Evolutionary conservation across 2,329 filamentous ascomycete species (phyloP).

Genomic region (Endocalyx cinctus): DNA sequence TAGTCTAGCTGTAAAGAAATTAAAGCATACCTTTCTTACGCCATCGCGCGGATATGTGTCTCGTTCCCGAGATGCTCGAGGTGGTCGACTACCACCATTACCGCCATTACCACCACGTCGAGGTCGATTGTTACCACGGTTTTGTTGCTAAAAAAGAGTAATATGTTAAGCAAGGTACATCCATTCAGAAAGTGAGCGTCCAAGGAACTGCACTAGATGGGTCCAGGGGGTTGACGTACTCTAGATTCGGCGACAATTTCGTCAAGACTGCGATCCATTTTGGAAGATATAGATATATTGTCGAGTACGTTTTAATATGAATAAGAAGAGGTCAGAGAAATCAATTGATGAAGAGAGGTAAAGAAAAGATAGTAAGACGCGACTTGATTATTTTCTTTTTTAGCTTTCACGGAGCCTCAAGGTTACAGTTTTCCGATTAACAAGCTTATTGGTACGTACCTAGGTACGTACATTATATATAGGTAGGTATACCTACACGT

Average conservation of each 20-base stretch:
- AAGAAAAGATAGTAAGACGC: too few relatives aligned
- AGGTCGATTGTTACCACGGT: constrained; percentile 21
- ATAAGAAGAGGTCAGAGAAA: not conserved
- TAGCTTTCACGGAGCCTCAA: too few relatives aligned
- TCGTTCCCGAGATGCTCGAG: constrained; percentile 38
- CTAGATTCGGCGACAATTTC: constrained; percentile 31
- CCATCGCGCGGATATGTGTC: constrained; percentile 67
- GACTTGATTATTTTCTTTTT: too few relatives aligned
- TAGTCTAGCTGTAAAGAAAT: not conserved
- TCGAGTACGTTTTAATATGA: not conserved
- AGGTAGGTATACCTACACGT: too few relatives aligned
- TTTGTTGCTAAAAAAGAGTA: constrained; percentile 18
- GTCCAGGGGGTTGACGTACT: constrained; percentile 18
- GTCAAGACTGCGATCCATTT: constrained; percentile 30
- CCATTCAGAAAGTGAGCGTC: not conserved
- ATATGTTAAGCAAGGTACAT: too few relatives aligned
- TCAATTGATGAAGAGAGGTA: not conserved
- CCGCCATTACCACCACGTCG: constrained; percentile 21
- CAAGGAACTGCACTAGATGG: not conserved
- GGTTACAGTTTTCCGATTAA: too few relatives aligned
- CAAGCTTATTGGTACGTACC: too few relatives aligned
- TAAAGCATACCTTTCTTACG: constrained; percentile 72
- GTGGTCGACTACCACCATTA: constrained; percentile 13
- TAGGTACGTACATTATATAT: too few relatives aligned
- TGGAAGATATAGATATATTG: constrained; percentile 1